Evolutionary conservation across 768 basidiomycete species (phyloP), one percentile per base, ranked within the genome.

Genomic region (Pleurotus citrinopileatus): DNA sequence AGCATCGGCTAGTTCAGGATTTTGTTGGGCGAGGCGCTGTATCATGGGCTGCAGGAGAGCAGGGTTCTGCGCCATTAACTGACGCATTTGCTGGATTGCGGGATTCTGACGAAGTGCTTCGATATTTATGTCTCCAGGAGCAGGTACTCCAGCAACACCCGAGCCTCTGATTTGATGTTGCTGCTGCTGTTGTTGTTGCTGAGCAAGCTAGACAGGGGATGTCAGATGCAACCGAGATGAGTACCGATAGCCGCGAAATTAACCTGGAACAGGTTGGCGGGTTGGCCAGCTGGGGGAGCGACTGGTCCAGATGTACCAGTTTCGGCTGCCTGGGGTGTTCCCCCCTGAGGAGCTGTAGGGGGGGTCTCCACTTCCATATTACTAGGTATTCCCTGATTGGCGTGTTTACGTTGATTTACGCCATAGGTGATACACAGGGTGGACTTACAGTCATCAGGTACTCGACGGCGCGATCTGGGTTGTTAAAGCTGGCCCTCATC

Each of bases 401-500:
- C 23, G 32, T 15, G 15, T 8, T 12, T 38, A 47, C 3, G 13
- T 23, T 54, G 54, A 53, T 20, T 23, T 53, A 53, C 54, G 57
- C 59, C 50, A 61, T 13, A 48, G 28, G n/a, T n/a, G n/a, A n/a
- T n/a, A n/a, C n/a, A n/a, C n/a, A n/a, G n/a, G n/a, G n/a, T n/a
- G n/a, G n/a, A n/a, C 87, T 60, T 61, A 95, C 96, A 56, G 66
- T 96, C 83, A 98, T 87, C 53, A 99, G 74, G 70, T 99, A 99
- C 68, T 99, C 97, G n/a, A 94, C 96, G 5, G 97, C 97, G 26
- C 97, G 82, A 62, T 98, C 94, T 6, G 97, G 91, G 71, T 99
- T 98, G 71, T 99, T 99, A 74, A 81, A 99, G 65, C 91, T 94
- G 23, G 95, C 97, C 55, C 93, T 79, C 67, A 99, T 67, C 3